These are phyloP conservation scores for Gossypium anomalum DNA, from an alignment of 345 rosid species.

Conservation along the genomic window DNA sequence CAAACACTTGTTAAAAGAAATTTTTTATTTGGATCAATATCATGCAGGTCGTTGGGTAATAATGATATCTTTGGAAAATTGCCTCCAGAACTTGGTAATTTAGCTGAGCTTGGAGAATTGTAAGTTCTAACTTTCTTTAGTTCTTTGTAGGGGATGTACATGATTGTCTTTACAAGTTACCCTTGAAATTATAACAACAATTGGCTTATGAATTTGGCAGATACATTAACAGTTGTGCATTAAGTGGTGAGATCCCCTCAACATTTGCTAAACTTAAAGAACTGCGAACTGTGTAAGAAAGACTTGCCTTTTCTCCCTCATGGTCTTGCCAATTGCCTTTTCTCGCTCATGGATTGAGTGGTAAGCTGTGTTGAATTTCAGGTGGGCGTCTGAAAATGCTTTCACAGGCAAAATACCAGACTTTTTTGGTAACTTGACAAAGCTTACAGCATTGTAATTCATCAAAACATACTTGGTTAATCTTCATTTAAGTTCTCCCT, in stretches of 20 bases:
- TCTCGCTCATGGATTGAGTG: no score
- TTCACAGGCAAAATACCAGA: constrained; percentile 36
- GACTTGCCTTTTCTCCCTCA: neutral
- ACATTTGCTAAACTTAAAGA: constrained; percentile 47
- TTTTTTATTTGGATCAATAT: neutral
- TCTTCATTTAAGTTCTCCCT: neutral
- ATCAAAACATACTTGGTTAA: neutral
- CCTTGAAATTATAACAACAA: neutral
- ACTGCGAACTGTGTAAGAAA: constrained; percentile 55
- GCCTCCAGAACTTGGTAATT: constrained; percentile 15
- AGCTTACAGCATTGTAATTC: constrained; percentile 21
- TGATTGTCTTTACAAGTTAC: neutral
- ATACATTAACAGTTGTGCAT: constrained; percentile 48
- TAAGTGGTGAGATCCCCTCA: constrained; percentile 54
- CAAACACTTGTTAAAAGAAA: no score
- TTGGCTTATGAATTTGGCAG: constrained; percentile 28
- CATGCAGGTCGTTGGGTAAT: constrained; percentile 1
- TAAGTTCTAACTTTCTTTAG: constrained; percentile 5
- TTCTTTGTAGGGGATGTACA: neutral
- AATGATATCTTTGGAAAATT: constrained; percentile 10
- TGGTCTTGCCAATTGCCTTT: neutral
- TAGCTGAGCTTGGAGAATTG: neutral
- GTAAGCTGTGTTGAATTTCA: constrained; percentile 14
- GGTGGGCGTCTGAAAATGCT: constrained; percentile 31
- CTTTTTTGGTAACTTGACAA: constrained; percentile 39